A percentile compares a stretch with the other conserved stretches of the same genome.
Conservation (phyloP, 768 basidiomycete species). For the Boletus subparvulus region DNA sequence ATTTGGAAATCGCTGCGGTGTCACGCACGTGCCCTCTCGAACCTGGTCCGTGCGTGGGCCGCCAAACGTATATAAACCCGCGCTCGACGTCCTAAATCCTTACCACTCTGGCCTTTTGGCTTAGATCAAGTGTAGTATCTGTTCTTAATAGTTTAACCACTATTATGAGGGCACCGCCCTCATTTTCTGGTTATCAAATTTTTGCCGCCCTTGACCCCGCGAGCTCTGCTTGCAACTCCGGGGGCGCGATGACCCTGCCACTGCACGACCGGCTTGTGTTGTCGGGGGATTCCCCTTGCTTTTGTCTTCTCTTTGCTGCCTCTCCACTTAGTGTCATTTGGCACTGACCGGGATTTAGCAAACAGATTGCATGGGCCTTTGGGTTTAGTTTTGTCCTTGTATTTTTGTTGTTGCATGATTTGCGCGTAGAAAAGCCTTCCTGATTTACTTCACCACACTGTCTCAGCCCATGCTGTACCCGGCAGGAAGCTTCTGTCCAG, state of each 20-base stretch:
- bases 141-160: slow-evolving; percentile 64
- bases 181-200: slow-evolving; percentile 54
- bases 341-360: slow-evolving; percentile 3
- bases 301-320: slow-evolving; percentile 21
- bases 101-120: slow-evolving; percentile 54
- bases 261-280: slow-evolving; percentile 52
- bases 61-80: slow-evolving; percentile 2
- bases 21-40: background rate
- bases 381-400: too few relatives aligned
- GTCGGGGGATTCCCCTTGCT: slow-evolving; percentile 51
- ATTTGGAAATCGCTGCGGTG: background rate
- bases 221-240: slow-evolving; percentile 47
- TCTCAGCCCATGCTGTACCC: too few relatives aligned
- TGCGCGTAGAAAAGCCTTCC: too few relatives aligned
- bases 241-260: slow-evolving; percentile 41
- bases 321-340: background rate
- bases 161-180: slow-evolving; percentile 56
- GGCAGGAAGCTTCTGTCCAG: too few relatives aligned
- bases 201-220: slow-evolving; percentile 26
- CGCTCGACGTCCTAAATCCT: slow-evolving; percentile 7
- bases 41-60: slow-evolving; percentile 10
- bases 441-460: too few relatives aligned
- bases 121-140: slow-evolving; percentile 81
- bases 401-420: too few relatives aligned
- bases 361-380: slow-evolving; percentile 2